phyloP scores from a whole-genome alignment of 1,284 basidiomycete species.

The Tylopilus sp. region DNA sequence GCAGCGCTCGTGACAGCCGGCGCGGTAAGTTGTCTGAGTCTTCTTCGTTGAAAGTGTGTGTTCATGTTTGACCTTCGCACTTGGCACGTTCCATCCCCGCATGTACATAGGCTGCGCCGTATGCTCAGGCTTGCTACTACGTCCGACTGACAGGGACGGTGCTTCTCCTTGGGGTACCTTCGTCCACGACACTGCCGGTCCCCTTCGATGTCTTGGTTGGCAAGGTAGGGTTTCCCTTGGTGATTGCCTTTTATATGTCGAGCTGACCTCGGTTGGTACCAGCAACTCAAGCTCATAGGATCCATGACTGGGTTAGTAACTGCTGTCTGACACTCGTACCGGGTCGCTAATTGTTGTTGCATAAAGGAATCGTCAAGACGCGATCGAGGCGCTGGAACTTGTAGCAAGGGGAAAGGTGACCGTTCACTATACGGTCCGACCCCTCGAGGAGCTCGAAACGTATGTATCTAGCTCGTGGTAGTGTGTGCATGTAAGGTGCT shows the following conservation, averaged over 20 bases:
- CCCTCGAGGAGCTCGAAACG: too few species aligned
- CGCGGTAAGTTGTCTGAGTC: too few species aligned
- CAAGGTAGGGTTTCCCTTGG: too few species aligned
- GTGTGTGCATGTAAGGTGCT: too few species aligned
- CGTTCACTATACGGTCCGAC: too few species aligned
- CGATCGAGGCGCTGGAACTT: conserved; percentile 71
- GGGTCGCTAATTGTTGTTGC: not conserved
- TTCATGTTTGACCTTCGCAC: too few species aligned
- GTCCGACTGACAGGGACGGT: conserved; percentile 67
- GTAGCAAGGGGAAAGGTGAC: conserved; percentile 71
- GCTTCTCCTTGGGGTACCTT: conserved; percentile 69
- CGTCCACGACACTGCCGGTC: conserved; percentile 49
- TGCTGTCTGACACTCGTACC: not conserved
- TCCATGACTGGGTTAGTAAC: conserved; percentile 65
- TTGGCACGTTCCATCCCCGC: too few species aligned
- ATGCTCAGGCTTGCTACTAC: conserved; percentile 74
- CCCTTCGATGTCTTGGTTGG: conserved; percentile 68
- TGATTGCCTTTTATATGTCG: too few species aligned
- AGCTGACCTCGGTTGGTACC: not conserved
- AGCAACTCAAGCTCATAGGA: conserved; percentile 67
- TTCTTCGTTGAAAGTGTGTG: too few species aligned
- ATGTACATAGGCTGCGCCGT: conserved; percentile 57
- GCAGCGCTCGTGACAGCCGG: too few species aligned
- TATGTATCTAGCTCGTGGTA: too few species aligned
- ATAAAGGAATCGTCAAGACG: conserved; percentile 67